Base-by-base conservation (phyloP, 164 flowering plant genomes). In the Macadamia integrifolia region DNA sequence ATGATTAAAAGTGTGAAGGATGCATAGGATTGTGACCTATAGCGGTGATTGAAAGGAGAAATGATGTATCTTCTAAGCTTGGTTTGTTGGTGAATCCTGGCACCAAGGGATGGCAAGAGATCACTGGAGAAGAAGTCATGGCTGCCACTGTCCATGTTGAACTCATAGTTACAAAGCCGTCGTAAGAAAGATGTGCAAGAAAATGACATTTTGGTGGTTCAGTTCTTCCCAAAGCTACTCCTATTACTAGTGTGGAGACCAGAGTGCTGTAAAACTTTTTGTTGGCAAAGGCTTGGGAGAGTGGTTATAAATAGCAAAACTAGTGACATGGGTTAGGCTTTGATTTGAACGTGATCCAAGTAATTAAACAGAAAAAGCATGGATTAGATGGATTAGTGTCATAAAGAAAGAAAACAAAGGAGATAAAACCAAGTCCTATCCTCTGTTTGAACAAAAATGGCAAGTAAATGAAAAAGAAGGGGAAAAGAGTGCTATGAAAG, bases 101-200 rank as follows among this genome's bases (percentile, higher is more conserved):
- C 92, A 69, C 99, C 98, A 50, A 94, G 90, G 1, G 99, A 88
- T 17, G 99, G 99, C 56, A 95, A 79, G 63, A 89, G 87, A 71
- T 87, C 85, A 70, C 74, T 76, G 15, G 92, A 83, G 73, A 84
- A 84, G 81, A 86, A 85, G 57, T 76, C 79, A 29, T 77, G 76
- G 53, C 76, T 73, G 9, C 56, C 60, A 15, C 67, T 67, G 32
- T 68, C 79, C 71, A 72, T 71, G 40, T 76, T 82, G 44, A 74
- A 71, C 31, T 85, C 94, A 28, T 89, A 86, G 8, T 72, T 72
- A 58, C 83, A 91, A 76, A 85, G 83, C 40, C 85, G 78, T 63
- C 75, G 69, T 32, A 88, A 77, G 81, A 81, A 86, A 78, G 76
- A 75, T 78, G 76, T 58, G 56, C 76, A 69, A 17, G 86, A 75